Conservation (phyloP, 805 yeast genomes). For the Ogataea kodamae region DNA sequence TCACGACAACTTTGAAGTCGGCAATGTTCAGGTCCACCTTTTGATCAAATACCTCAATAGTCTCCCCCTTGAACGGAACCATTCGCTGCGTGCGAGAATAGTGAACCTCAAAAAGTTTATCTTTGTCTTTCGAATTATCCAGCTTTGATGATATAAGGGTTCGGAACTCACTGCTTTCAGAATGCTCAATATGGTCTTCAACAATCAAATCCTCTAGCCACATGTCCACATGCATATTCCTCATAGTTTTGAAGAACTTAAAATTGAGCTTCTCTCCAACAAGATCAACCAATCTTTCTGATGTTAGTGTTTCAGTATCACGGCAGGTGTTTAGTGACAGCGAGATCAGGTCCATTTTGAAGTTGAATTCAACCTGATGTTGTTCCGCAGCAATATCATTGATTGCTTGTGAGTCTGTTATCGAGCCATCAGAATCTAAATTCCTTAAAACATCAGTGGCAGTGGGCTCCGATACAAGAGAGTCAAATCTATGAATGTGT, state of each 20-base stretch:
- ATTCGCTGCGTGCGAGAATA: slow-evolving; percentile 59
- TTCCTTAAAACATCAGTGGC: slow-evolving; percentile 13
- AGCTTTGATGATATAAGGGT: slow-evolving; percentile 65
- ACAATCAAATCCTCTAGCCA: slow-evolving; percentile 62
- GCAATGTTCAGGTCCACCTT: slow-evolving; percentile 69
- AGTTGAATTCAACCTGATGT: slow-evolving; percentile 65
- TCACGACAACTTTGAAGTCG: slow-evolving; percentile 68
- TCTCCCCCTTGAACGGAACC: slow-evolving; percentile 49
- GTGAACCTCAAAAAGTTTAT: slow-evolving; percentile 55
- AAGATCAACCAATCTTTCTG: slow-evolving; percentile 70
- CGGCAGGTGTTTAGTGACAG: slow-evolving; percentile 66
- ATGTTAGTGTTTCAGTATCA: slow-evolving; percentile 53
- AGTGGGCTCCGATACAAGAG: slow-evolving; percentile 25
- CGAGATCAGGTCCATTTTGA: slow-evolving; percentile 62
- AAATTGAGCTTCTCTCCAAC: slow-evolving; percentile 63
- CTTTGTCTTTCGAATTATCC: slow-evolving; percentile 37
- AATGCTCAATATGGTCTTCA: slow-evolving; percentile 68
- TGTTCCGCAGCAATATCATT: slow-evolving; percentile 38
- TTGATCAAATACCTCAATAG: slow-evolving; percentile 74
- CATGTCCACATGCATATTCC: slow-evolving; percentile 64
- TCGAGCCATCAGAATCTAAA: slow-evolving; percentile 14
- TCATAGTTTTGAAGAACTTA: slow-evolving; percentile 54
- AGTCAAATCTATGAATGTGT: slow-evolving; percentile 15
- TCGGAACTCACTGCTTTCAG: slow-evolving; percentile 60
- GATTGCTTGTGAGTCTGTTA: slow-evolving; percentile 12